These are phyloP conservation scores for Cladorrhinum sp. DNA, from an alignment of 2,329 filamentous ascomycete genomes.

Conservation along the genomic window DNA sequence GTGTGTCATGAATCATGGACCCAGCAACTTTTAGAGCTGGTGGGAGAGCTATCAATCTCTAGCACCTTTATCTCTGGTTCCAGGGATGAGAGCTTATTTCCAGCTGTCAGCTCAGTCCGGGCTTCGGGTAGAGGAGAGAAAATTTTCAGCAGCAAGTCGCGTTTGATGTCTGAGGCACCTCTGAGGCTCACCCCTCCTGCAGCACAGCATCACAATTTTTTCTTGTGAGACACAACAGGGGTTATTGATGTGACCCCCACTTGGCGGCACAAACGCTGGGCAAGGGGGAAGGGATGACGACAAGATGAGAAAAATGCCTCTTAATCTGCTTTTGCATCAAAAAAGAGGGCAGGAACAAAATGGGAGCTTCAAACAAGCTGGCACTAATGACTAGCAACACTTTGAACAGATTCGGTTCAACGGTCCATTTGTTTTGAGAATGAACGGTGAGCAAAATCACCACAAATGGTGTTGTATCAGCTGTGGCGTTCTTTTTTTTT, in stretches of 20 bases:
- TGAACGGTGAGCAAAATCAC: no score
- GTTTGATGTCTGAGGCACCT: constrained; percentile 25
- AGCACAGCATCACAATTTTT: neutral
- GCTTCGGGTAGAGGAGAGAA: constrained; percentile 13
- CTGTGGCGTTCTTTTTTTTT: neutral
- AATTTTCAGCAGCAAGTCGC: constrained; percentile 22
- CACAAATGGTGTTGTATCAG: neutral
- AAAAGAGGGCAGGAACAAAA: neutral
- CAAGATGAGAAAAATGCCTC: constrained; percentile 21
- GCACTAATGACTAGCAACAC: neutral
- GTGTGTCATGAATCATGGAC: constrained; percentile 8
- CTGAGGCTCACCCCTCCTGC: constrained; percentile 22
- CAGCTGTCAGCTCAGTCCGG: neutral
- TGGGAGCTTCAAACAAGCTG: neutral
- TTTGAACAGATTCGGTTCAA: neutral
- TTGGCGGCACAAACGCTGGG: constrained; percentile 17
- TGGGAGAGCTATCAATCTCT: constrained; percentile 12
- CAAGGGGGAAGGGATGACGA: constrained; percentile 19
- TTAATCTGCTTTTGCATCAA: neutral
- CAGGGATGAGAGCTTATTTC: constrained; percentile 9
- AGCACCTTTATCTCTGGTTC: neutral
- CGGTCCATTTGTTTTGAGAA: neutral
- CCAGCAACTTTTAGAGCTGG: constrained; percentile 2
- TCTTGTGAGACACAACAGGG: constrained; percentile 5
- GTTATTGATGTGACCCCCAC: constrained; percentile 26